Percentiles rank a stretch among this genome's conserved stretches.
These are phyloP conservation scores for Penicillium cosmopolitanum DNA, from an alignment of 495 filamentous ascomycete genomes.

Conservation along the genomic window DNA sequence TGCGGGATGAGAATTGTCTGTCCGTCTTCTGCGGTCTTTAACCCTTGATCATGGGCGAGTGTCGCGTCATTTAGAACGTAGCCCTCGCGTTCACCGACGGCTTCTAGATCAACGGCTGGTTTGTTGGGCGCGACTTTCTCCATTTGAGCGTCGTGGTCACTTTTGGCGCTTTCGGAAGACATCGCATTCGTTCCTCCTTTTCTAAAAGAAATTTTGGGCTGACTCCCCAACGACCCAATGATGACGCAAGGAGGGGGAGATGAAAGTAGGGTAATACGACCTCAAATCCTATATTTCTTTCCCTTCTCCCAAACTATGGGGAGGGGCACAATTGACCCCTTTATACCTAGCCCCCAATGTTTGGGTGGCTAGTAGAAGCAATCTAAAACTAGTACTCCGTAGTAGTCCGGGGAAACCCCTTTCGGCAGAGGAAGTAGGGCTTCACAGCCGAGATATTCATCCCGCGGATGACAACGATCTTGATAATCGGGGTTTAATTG, in stretches of 20 bases:
- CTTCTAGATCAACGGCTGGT: conserved; percentile 18
- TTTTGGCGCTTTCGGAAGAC: not conserved
- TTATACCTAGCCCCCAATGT: not conserved
- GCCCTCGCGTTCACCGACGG: conserved; percentile 28
- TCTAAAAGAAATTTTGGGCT: no score
- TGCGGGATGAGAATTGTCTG: conserved; percentile 62
- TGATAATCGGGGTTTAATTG: not conserved
- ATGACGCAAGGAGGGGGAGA: no score
- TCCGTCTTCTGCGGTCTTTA: conserved; percentile 30
- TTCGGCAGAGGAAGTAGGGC: not conserved
- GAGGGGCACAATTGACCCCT: not conserved
- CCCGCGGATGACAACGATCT: not conserved
- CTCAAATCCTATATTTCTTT: no score
- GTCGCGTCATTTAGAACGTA: conserved; percentile 28
- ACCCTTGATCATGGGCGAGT: conserved; percentile 15
- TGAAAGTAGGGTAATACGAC: no score
- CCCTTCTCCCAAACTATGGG: not conserved
- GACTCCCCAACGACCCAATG: no score
- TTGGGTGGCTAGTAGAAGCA: no score
- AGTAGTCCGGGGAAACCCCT: no score
- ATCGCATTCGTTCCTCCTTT: not conserved
- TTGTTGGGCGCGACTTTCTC: not conserved
- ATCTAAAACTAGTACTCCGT: no score
- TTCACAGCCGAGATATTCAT: not conserved
- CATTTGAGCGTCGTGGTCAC: not conserved